These are phyloP conservation scores for Iberis pinnata DNA, from an alignment of 345 rosid genomes.

Conservation along the genomic window DNA sequence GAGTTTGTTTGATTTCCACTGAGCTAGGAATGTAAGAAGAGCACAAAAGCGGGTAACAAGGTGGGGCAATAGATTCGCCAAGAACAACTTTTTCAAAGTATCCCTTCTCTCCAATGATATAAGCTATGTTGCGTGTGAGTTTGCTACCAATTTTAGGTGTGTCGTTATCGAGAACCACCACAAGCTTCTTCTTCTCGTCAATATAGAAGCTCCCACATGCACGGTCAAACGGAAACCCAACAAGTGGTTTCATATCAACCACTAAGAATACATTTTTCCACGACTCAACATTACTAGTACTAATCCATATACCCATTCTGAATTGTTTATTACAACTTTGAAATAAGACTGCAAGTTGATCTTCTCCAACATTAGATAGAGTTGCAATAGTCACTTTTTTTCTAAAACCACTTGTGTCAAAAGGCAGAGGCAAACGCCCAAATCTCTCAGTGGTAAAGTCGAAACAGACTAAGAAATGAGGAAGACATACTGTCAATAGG, in stretches of 20 bases:
- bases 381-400: too few relatives aligned
- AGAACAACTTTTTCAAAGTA: neutral
- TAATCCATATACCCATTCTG: neutral
- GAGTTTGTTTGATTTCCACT: too few relatives aligned
- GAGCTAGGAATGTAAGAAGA: too few relatives aligned
- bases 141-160: neutral
- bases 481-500: neutral
- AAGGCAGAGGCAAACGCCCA: neutral
- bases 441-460: neutral
- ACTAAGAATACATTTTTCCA: neutral
- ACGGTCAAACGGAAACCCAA: neutral
- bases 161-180: neutral
- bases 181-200: neutral
- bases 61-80: too few relatives aligned
- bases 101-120: neutral
- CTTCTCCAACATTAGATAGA: too few relatives aligned
- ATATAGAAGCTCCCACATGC: neutral
- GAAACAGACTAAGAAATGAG: neutral
- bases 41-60: too few relatives aligned
- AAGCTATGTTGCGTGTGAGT: neutral
- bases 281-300: neutral
- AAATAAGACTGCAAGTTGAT: neutral
- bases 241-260: neutral
- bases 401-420: too few relatives aligned
- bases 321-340: neutral